Conservation (phyloP, 2,329 filamentous ascomycete species). For the Stachybotrys echinatus region DNA sequence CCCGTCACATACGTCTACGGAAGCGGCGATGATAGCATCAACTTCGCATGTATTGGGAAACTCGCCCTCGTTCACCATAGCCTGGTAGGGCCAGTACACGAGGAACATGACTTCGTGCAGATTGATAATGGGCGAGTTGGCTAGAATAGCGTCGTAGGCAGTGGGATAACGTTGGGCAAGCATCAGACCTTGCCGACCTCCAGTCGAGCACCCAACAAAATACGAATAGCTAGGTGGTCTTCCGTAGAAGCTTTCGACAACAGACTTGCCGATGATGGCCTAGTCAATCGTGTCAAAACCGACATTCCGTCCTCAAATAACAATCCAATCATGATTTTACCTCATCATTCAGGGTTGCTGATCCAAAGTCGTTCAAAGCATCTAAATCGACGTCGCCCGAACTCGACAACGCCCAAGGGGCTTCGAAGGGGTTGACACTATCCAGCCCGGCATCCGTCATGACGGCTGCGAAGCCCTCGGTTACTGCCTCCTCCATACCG, state of each 20-base stretch:
- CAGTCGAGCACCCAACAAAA: slow-evolving; percentile 45
- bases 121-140: slow-evolving; percentile 31
- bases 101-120: slow-evolving; percentile 10
- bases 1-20: slow-evolving; percentile 37
- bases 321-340: slow-evolving; percentile 25
- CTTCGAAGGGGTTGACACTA: slow-evolving; percentile 2
- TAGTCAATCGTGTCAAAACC: neutral
- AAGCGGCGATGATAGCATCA: slow-evolving; percentile 12
- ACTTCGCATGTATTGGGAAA: slow-evolving; percentile 15
- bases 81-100: neutral
- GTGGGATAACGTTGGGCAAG: slow-evolving; percentile 43
- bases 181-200: slow-evolving; percentile 48
- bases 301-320: neutral
- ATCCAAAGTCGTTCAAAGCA: slow-evolving; percentile 24
- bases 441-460: slow-evolving; percentile 13
- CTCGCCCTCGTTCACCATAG: neutral
- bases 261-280: slow-evolving; percentile 33
- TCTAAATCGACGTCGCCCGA: slow-evolving; percentile 8
- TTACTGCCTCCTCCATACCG: neutral
- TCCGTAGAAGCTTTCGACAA: slow-evolving; percentile 43
- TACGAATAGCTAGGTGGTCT: slow-evolving; percentile 36
- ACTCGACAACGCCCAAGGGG: slow-evolving; percentile 4
- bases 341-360: slow-evolving; percentile 35
- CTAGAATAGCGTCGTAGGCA: slow-evolving; percentile 47
- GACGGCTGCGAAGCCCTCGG: slow-evolving; percentile 7